phyloP scores from a whole-genome alignment of 352 stramenopile genomes.

The Ophiocytium majus region DNA sequence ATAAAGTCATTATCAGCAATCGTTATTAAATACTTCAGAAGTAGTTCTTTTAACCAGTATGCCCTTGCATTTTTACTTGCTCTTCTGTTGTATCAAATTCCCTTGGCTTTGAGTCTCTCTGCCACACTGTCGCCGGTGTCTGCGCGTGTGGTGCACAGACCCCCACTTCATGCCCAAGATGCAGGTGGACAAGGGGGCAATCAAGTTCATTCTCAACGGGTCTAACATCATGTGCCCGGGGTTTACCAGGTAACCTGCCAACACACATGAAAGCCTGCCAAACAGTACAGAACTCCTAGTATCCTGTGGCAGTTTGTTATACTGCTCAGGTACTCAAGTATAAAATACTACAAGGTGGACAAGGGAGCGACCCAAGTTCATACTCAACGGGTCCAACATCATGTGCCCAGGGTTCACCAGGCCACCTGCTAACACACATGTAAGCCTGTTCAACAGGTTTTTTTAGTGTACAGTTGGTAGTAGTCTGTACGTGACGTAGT shows the following conservation, averaged over 20 bases:
- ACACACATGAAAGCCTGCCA: conserved; percentile 67
- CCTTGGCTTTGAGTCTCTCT: too few relatives aligned
- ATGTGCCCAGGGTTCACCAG: background rate
- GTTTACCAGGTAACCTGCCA: conserved; percentile 86
- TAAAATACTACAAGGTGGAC: background rate
- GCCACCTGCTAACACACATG: background rate
- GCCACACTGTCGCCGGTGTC: too few relatives aligned
- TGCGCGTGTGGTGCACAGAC: conserved; percentile 61
- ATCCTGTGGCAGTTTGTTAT: background rate
- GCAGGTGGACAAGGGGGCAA: conserved; percentile 92
- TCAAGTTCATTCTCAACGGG: conserved; percentile 93
- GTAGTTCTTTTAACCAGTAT: too few relatives aligned
- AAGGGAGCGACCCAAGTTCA: too few relatives aligned
- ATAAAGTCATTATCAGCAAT: too few relatives aligned
- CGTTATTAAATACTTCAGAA: too few relatives aligned
- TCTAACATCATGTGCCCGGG: conserved; percentile 98
- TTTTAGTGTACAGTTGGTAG: too few relatives aligned
- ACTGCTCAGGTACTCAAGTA: background rate
- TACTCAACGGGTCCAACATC: background rate
- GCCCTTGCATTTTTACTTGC: too few relatives aligned
- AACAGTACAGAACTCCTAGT: background rate
- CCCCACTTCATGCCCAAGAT: conserved; percentile 86
- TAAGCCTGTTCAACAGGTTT: too few relatives aligned
- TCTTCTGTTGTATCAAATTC: too few relatives aligned
- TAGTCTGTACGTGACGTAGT: too few relatives aligned